Base-by-base conservation (phyloP, 2,329 filamentous ascomycete species). In the Massarina eburnea region DNA sequence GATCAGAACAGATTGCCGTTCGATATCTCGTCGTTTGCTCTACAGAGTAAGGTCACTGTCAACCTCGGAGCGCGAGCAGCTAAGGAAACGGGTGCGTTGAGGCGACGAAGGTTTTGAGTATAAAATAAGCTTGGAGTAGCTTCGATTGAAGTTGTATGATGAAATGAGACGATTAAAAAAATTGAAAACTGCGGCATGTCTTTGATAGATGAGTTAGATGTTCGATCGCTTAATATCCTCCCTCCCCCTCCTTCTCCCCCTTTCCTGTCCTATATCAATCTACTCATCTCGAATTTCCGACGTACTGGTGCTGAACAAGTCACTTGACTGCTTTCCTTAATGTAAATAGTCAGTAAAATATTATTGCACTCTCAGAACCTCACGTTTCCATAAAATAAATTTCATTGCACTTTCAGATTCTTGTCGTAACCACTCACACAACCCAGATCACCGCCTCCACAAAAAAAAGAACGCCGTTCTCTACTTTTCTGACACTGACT, bases 31-130 rank as follows among this genome's bases (percentile, higher is more conserved):
- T 70, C 62, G 5, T 51, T 70, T 24, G 29, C 39, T 24, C 49
- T 71, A 51, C 62, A 68, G 49, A 66, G 59, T 33, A 58, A 58
- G 5, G 66, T 71, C 1, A 70, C 67, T 4, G 67, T 70, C 8
- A 64, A 63, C 20, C 33, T 71, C 30, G 65, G 66, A 4, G 47
- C 41, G 50, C 51, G 66, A 39, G 29, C 49, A 36, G 57, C 52
- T 8, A 48, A 49, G 47, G 54, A 58, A 19, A 66, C 60, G 15
- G 51, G 48, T 19, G 38, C 15, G 9, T 22, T 15, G 24, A 40
- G 26, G 14, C 12, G 33, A 12, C n/a, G 12, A 10, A 29, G 1
- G 29, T 7, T 4, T 10, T 34, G n/a, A n/a, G n/a, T n/a, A n/a
- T n/a, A n/a, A 19, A 26, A 18, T 4, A 30, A 18, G 20, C 3